Evolutionary conservation across 352 stramenopile species (phyloP).

Genomic region (Pythium pectinolyticum): DNA sequence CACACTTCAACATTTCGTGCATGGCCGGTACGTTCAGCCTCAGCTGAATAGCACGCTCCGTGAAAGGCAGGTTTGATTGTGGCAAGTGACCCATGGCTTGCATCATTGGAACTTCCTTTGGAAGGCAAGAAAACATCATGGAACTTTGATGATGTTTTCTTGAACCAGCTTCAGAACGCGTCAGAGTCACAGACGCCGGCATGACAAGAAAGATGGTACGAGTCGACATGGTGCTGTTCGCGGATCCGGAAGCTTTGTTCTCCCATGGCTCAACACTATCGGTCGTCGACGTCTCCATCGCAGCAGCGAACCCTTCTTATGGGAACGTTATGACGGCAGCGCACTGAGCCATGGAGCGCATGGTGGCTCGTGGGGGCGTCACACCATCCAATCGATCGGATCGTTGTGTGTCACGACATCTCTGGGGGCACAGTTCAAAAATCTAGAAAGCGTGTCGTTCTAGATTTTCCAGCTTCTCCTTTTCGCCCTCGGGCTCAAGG

Average conservation of each 20-base stretch:
- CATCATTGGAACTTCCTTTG: too few relatives aligned
- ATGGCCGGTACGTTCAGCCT: background rate
- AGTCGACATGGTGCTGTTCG: too few relatives aligned
- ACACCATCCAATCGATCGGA: background rate
- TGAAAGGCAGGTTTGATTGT: background rate
- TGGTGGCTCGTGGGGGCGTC: background rate
- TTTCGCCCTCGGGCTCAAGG: too few relatives aligned
- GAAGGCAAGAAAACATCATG: too few relatives aligned
- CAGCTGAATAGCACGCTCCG: background rate
- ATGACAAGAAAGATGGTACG: too few relatives aligned
- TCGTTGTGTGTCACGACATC: background rate
- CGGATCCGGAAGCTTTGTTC: too few relatives aligned
- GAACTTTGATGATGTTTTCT: slow-evolving; percentile 2
- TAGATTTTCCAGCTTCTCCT: too few relatives aligned
- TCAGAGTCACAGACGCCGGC: background rate
- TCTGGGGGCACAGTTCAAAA: background rate
- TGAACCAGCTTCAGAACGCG: background rate
- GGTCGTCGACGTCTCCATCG: too few relatives aligned
- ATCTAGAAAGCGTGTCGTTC: too few relatives aligned
- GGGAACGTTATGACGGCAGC: too few relatives aligned
- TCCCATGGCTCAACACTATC: too few relatives aligned
- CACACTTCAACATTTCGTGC: background rate
- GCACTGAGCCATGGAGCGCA: background rate
- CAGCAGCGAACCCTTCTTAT: too few relatives aligned
- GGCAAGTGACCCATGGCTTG: background rate